These are phyloP conservation scores for Penicillium psychrosexuale DNA, from an alignment of 2,329 filamentous ascomycete genomes.

Conservation along the genomic window DNA sequence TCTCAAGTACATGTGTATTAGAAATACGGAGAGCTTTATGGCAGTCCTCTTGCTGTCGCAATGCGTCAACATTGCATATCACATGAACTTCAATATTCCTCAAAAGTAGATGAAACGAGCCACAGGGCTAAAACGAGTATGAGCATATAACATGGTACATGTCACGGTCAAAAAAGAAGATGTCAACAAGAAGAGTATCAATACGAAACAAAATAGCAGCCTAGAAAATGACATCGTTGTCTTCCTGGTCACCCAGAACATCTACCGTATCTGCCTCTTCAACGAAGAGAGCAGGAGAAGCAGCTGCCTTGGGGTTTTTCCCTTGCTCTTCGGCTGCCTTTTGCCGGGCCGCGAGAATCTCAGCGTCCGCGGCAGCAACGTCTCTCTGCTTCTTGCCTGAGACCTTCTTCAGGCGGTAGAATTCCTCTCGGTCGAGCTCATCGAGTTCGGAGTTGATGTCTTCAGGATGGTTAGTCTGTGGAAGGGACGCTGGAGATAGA, in stretches of 20 bases:
- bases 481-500: neutral
- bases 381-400: constrained; percentile 80
- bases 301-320: constrained; percentile 38
- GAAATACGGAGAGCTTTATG: constrained; percentile 14
- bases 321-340: constrained; percentile 55
- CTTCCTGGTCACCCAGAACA: constrained; percentile 70
- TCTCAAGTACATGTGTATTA: constrained; percentile 13
- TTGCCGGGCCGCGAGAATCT: constrained; percentile 60
- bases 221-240: constrained; percentile 83
- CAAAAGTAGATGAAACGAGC: constrained; percentile 5
- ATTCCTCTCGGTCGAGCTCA: constrained; percentile 95
- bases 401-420: constrained; percentile 95
- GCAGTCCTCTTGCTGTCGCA: neutral
- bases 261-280: constrained; percentile 54
- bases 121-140: constrained; percentile 1
- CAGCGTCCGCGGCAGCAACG: constrained; percentile 66
- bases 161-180: constrained; percentile 1
- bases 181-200: constrained; percentile 15
- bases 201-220: constrained; percentile 19
- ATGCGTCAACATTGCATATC: constrained; percentile 4
- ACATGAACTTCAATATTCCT: constrained; percentile 11
- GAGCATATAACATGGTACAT: constrained; percentile 15
- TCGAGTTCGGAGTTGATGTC: constrained; percentile 98
- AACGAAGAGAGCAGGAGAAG: constrained; percentile 37
- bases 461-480: constrained; percentile 31